Conservation (phyloP, 257 asterid genomes). For the Orobanche coerulescens region DNA sequence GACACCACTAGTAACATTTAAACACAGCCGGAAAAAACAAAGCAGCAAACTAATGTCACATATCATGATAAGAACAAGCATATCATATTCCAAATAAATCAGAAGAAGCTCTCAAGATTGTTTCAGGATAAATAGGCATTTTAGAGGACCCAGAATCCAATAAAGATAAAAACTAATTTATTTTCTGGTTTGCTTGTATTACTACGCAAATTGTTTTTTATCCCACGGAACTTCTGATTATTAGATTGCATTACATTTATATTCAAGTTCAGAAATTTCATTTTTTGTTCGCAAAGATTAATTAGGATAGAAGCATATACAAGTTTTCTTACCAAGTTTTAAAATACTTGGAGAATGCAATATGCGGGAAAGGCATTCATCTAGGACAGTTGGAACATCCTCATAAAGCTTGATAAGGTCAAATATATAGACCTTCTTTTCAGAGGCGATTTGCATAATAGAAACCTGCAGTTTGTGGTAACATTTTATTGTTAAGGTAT, state of each 20-base stretch:
- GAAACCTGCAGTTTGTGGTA: slow-evolving; percentile 59
- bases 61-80: slow-evolving; percentile 1
- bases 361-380: slow-evolving; percentile 66
- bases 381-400: slow-evolving; percentile 54
- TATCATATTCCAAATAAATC: background rate
- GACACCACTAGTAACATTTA: background rate
- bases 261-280: slow-evolving; percentile 2
- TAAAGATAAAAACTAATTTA: background rate
- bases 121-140: background rate
- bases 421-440: slow-evolving; percentile 65
- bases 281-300: background rate
- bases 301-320: background rate
- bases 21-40: background rate
- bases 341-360: slow-evolving; percentile 71
- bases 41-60: background rate
- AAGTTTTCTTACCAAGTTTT: slow-evolving; percentile 71
- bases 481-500: slow-evolving; percentile 1
- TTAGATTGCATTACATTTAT: background rate
- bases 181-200: slow-evolving; percentile 8
- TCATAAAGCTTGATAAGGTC: slow-evolving; percentile 77
- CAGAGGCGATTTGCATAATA: slow-evolving; percentile 93
- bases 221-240: slow-evolving; percentile 4
- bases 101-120: background rate
- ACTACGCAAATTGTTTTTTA: slow-evolving; percentile 2
- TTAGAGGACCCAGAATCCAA: background rate